Evolutionary conservation across 1,284 basidiomycete genomes (phyloP), one percentile per base, ranked within the genome.

Genomic region (Sphagnurus paluster): DNA sequence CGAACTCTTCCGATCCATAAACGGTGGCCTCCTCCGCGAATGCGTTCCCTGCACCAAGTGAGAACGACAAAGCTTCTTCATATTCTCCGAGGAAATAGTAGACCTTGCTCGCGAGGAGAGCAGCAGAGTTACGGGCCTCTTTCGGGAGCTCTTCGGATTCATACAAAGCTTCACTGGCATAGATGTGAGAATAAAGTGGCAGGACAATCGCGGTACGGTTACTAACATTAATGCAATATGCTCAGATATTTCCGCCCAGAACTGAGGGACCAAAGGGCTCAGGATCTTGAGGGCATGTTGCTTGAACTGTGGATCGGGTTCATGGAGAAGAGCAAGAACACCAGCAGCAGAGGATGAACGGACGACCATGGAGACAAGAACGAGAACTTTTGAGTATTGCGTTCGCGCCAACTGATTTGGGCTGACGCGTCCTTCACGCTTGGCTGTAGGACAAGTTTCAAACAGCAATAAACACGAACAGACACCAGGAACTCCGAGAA

Each of bases 201-300:
- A 42, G 39, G 17, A 42, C 42, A 49, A 28, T 46, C 5, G 28
- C 13, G 25, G 25, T 25, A 41, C 21, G 46, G 50, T 49, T 39
- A 78, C 90, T 62, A 64, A 92, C 93, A 98, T 92, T 51, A 84
- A 75, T 29, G 89, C 79, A 57, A 98, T 86, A 65, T 92, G 84
- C 67, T 98, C 95, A 59, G 92, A 93, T 62, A 98, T 95, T 76
- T 98, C 95, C 43, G 94, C 88, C 94, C 95, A 98, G 69, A 97
- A 97, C 60, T 92, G 87, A 33, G 93, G 83, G 7, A 98, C 91
- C 43, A 97, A 80, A 19, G 80, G 72, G 60, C 85, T 86, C 46
- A 98, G 77, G 44, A 86, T 81, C 49, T 83, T 80, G 58, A 98
- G 82, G 16, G 95, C 95, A 75, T 96, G 88, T 56, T 92, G 83